Percentiles rank a stretch among this genome's conserved stretches.
Conservation (phyloP, 768 basidiomycete species). For the Trametes meyenii region DNA sequence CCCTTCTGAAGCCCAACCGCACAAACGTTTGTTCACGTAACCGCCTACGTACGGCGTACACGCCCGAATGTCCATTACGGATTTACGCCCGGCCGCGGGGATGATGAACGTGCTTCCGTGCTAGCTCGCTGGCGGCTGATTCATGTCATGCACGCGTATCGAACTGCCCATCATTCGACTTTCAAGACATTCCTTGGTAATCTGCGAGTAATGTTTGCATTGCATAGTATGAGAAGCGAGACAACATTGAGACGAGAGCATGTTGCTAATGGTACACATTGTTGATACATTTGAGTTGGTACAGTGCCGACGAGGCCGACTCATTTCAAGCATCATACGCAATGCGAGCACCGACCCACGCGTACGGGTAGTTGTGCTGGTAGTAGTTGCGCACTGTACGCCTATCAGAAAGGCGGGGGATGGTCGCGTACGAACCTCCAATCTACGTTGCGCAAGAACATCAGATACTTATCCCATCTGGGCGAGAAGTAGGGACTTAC, state of each 20-base stretch:
- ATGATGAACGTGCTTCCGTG: too few species aligned
- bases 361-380: constrained; percentile 87
- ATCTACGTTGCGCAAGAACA: constrained; percentile 49
- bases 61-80: background rate
- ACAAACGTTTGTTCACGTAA: too few species aligned
- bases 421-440: constrained; percentile 88
- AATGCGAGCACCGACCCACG: constrained; percentile 80
- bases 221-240: background rate
- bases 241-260: background rate
- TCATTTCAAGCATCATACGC: constrained; percentile 50
- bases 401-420: constrained; percentile 79
- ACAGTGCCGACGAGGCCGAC: background rate
- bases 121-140: background rate
- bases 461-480: constrained; percentile 14
- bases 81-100: background rate
- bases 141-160: background rate
- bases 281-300: background rate
- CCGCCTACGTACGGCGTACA: background rate
- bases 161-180: too few species aligned
- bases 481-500: constrained; percentile 50
- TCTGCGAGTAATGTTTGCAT: background rate
- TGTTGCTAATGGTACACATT: background rate
- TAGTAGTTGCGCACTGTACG: constrained; percentile 87
- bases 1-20: too few species aligned
- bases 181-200: too few species aligned